phyloP scores from a whole-genome alignment of 495 filamentous ascomycete genomes.

The Aspergillus bridgeri region DNA sequence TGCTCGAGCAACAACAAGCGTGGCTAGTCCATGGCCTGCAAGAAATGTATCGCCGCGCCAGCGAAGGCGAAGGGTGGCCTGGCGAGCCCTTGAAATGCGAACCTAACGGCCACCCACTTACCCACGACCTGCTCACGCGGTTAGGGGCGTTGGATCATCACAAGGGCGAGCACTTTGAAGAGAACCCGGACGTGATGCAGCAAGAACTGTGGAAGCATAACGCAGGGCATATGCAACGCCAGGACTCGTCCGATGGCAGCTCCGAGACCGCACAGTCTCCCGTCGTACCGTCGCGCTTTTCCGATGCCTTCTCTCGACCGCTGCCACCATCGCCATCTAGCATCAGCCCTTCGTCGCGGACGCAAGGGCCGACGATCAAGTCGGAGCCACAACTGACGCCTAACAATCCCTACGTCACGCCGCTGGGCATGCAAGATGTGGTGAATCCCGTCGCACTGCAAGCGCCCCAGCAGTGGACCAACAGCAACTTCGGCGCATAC shows the following conservation, averaged over 20 bases:
- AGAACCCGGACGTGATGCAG: conserved; percentile 53
- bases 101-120: conserved; percentile 57
- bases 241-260: conserved; percentile 51
- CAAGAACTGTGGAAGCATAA: conserved; percentile 50
- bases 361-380: conserved; percentile 28
- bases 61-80: conserved; percentile 51
- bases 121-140: conserved; percentile 60
- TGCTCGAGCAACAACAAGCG: conserved; percentile 67
- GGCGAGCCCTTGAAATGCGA: conserved; percentile 51
- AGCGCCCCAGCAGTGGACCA: conserved; percentile 31
- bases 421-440: conserved; percentile 34
- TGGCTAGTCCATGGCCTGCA: conserved; percentile 61
- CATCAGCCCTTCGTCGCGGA: conserved; percentile 31
- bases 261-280: conserved; percentile 53
- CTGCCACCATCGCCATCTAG: conserved; percentile 38
- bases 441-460: conserved; percentile 42
- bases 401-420: conserved; percentile 17
- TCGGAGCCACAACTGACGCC: conserved; percentile 25
- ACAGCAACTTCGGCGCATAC: conserved; percentile 29
- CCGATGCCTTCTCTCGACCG: conserved; percentile 33
- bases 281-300: conserved; percentile 30
- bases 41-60: conserved; percentile 54
- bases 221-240: conserved; percentile 45
- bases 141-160: conserved; percentile 52
- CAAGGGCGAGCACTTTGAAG: conserved; percentile 57